phyloP scores from a whole-genome alignment of 208 protist species.

The Porcisia hertigi region DNA sequence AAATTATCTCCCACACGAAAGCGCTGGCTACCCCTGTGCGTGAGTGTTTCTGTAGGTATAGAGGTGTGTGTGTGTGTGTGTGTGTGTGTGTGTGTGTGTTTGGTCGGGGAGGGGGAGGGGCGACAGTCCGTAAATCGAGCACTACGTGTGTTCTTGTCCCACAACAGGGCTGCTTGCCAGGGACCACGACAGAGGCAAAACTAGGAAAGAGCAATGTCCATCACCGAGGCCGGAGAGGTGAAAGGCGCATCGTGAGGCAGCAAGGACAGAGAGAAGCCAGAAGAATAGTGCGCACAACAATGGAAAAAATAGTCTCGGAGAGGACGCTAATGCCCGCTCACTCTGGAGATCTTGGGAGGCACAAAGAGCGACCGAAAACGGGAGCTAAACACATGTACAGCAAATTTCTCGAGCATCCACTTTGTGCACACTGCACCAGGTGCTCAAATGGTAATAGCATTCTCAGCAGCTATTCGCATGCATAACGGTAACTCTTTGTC shows the following conservation, averaged over 20 bases:
- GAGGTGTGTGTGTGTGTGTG: background rate
- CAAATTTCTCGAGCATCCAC: background rate
- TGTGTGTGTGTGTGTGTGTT: background rate
- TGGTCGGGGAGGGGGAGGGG: background rate
- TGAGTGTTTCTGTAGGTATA: too few relatives aligned
- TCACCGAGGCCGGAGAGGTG: too few relatives aligned
- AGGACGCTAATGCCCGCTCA: too few relatives aligned
- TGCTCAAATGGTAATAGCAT: too few relatives aligned
- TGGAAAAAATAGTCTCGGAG: too few relatives aligned
- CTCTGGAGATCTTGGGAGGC: too few relatives aligned
- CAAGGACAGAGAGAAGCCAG: background rate
- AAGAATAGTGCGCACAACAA: too few relatives aligned
- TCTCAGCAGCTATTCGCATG: background rate
- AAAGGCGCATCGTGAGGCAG: background rate
- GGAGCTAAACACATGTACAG: background rate
- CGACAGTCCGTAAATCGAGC: background rate
- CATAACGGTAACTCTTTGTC: background rate
- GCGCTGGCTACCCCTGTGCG: background rate
- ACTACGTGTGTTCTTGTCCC: too few relatives aligned
- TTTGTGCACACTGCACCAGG: background rate
- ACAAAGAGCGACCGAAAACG: background rate
- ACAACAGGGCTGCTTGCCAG: background rate
- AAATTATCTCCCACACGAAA: background rate
- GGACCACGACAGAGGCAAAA: background rate
- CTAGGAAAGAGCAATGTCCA: background rate